Evolutionary conservation across 208 protist genomes (phyloP).

Genomic region (Leptomonas pyrrhocoris): DNA sequence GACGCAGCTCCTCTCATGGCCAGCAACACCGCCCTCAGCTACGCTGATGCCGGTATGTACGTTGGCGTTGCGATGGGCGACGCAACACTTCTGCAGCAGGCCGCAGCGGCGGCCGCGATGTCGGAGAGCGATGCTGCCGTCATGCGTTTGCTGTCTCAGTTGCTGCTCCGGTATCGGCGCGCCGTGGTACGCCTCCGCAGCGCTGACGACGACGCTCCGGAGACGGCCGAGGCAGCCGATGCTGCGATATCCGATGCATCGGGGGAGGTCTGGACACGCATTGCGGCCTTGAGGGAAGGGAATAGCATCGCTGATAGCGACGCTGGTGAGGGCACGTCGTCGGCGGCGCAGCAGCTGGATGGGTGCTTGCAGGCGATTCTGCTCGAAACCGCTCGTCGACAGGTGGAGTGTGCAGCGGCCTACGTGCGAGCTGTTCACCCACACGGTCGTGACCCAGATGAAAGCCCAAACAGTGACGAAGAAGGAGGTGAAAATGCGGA

Average conservation of each 20-base stretch:
- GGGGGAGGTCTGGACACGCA: not conserved
- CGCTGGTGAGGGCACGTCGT: not conserved
- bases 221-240: not conserved
- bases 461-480: not conserved
- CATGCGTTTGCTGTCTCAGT: not conserved
- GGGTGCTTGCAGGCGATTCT: slow-evolving; percentile 16
- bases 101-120: slow-evolving; percentile 4
- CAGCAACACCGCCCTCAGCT: not conserved
- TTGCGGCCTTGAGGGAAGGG: not conserved
- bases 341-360: slow-evolving; percentile 5
- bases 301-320: not conserved
- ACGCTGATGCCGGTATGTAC: slow-evolving; percentile 27
- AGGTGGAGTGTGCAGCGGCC: slow-evolving; percentile 10
- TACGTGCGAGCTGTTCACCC: slow-evolving; percentile 16
- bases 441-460: not conserved
- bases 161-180: slow-evolving; percentile 10
- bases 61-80: slow-evolving; percentile 20
- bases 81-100: slow-evolving; percentile 19
- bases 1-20: not conserved
- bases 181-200: not conserved
- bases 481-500: not conserved
- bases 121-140: not conserved
- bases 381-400: slow-evolving; percentile 6
- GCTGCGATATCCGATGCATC: not conserved
- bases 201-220: not conserved